Base-by-base conservation (phyloP, 2,329 filamentous ascomycete genomes). In the Alternaria angustiovoidea region DNA sequence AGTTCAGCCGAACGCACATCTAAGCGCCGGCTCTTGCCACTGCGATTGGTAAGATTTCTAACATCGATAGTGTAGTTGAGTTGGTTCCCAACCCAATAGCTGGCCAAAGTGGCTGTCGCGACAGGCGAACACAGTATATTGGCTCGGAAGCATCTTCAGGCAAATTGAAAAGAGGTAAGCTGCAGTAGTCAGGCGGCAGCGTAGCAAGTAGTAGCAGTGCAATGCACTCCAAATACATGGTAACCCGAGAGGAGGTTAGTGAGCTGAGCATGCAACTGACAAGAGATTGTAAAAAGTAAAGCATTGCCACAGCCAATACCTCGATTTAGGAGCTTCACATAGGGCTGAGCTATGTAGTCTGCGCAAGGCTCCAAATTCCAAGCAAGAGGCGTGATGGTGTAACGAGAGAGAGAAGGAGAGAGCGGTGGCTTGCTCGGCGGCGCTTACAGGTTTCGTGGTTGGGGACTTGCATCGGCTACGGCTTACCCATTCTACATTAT, bases 401-500 rank as follows among this genome's bases (percentile, higher is more conserved):
- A 63, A 66, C 51, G 39, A 56, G 46, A 54, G 62, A 46, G 62
- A 46, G 26, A 30, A 51, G 14, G 52, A 43, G 18, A 43, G 54
- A 46, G 43, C 51, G 54, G 59, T 61, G 53, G 62, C 57, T 54
- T 48, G 42, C 44, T 57, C n/a, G 60, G 57, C 59, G 55, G 67
- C 67, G 67, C 67, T 68, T 66, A 66, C 57, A 62, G 36, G 41
- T 55, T 48, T 22, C 38, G 46, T 16, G 30, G 32, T 34, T 18
- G 49, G 53, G 46, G 34, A 38, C 42, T 28, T 34, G 47, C 22
- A 11, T 30, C 4, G 28, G 28, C 42, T 54, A 55, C 41, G 32
- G 51, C 53, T 63, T 51, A 43, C 47, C 57, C 64, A 26, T 56
- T 22, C 30, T 26, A 36, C 43, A 48, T 43, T 51, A 56, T 26